phyloP scores from a whole-genome alignment of 192 early-diverging fungal genomes.

The Backusella liffmaniae region DNA sequence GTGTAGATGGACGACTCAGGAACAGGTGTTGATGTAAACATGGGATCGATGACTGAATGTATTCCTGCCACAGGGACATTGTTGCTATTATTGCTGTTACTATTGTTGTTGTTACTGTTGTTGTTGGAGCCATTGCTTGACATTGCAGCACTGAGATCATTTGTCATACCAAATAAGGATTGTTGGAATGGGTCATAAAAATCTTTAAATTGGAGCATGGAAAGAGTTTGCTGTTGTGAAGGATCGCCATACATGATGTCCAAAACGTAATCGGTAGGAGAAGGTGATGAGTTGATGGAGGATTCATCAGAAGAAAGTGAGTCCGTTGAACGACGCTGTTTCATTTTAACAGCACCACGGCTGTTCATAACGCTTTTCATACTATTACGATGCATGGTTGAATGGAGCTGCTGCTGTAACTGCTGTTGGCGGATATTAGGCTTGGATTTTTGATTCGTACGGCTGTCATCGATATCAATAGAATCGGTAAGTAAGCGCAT shows the following conservation, averaged over 20 bases:
- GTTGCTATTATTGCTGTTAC: background rate
- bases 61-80: background rate
- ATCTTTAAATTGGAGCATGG: constrained; percentile 28
- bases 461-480: constrained; percentile 34
- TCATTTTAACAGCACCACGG: constrained; percentile 13
- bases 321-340: constrained; percentile 21
- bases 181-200: constrained; percentile 18
- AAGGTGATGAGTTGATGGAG: constrained; percentile 33
- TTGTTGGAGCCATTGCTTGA: constrained; percentile 7
- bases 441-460: background rate
- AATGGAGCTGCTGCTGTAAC: background rate
- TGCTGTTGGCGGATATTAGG: background rate
- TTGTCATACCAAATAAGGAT: constrained; percentile 9
- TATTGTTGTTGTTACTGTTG: background rate
- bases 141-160: background rate
- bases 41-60: background rate
- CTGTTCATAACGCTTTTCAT: background rate
- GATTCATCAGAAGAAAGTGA: constrained; percentile 37
- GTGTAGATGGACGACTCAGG: background rate
- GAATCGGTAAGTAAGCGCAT: constrained; percentile 47
- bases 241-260: constrained; percentile 38
- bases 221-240: constrained; percentile 9
- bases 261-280: constrained; percentile 37
- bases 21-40: background rate
- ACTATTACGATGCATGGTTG: background rate